These are phyloP conservation scores for Colletotrichum tropicale DNA, from an alignment of 2,329 filamentous ascomycete species.

Conservation along the genomic window DNA sequence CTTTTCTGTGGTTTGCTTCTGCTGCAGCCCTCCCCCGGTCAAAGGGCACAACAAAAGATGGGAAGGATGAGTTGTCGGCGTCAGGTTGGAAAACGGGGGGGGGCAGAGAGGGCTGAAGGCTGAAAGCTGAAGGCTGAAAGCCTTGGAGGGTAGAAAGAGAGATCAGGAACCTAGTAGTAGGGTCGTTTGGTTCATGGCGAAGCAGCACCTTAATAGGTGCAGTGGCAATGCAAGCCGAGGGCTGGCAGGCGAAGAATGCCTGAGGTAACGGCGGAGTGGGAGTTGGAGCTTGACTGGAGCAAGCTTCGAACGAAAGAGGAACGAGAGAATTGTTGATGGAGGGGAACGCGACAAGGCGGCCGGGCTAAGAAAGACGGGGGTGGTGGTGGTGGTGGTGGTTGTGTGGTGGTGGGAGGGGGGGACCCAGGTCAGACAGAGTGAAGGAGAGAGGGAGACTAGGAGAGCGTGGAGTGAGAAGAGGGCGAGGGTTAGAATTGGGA, in stretches of 20 bases:
- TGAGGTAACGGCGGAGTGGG: slow-evolving; percentile 7
- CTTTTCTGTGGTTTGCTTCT: neutral
- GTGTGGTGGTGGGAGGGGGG: neutral
- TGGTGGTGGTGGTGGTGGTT: neutral
- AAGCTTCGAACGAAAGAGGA: slow-evolving; percentile 14
- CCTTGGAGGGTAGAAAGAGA: neutral
- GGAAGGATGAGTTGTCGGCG: neutral
- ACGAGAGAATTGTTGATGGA: slow-evolving; percentile 8
- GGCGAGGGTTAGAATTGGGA: slow-evolving; percentile 12
- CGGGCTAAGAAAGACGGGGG: neutral
- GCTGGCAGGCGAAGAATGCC: slow-evolving; percentile 2
- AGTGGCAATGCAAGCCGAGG: neutral
- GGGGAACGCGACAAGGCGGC: neutral
- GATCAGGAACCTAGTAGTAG: neutral
- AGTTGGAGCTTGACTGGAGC: slow-evolving; percentile 9
- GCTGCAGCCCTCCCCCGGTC: neutral
- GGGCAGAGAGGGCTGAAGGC: neutral
- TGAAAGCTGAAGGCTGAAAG: slow-evolving; percentile 13
- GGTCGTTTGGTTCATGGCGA: slow-evolving; percentile 17
- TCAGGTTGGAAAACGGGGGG: neutral
- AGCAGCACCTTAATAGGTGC: slow-evolving; percentile 15
- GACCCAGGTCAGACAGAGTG: neutral
- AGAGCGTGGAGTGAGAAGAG: neutral
- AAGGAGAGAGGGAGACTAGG: neutral
- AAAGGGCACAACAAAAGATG: neutral